A percentile compares a stretch with the other conserved stretches of the same genome.
phyloP scores from a whole-genome alignment of 2,329 filamentous ascomycete species.

The Claviceps paspali region DNA sequence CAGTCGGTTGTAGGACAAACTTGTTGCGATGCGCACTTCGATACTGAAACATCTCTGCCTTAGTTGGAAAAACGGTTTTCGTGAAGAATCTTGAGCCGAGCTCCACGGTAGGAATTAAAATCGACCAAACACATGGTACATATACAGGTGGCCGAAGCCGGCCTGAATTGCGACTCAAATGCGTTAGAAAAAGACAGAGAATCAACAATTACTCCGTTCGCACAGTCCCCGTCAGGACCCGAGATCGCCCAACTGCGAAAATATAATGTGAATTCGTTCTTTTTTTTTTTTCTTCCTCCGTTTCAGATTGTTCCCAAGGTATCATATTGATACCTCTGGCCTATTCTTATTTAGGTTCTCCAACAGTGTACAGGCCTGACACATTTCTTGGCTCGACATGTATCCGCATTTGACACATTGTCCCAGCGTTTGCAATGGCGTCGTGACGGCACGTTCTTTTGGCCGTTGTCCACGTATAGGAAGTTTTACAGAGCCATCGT shows the following conservation, averaged over 20 bases:
- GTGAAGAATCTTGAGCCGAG: slow-evolving; percentile 14
- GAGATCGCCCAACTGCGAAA: not conserved
- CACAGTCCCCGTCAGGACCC: too few relatives aligned
- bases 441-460: slow-evolving; percentile 16
- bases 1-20: too few relatives aligned
- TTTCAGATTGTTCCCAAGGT: not conserved
- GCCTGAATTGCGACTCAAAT: not conserved
- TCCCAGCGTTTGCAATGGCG: slow-evolving; percentile 58
- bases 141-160: slow-evolving; percentile 3
- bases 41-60: not conserved
- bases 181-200: not conserved
- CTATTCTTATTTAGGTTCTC: slow-evolving; percentile 79
- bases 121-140: slow-evolving; percentile 7
- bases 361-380: slow-evolving; percentile 82
- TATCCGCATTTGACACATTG: slow-evolving; percentile 83
- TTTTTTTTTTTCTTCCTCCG: not conserved
- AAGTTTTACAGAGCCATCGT: slow-evolving; percentile 18
- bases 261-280: not conserved
- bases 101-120: slow-evolving; percentile 1
- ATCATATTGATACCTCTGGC: slow-evolving; percentile 39
- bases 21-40: slow-evolving; percentile 1
- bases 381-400: slow-evolving; percentile 84
- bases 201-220: too few relatives aligned
- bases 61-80: slow-evolving; percentile 39
- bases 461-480: slow-evolving; percentile 15